phyloP scores from a whole-genome alignment of 345 rosid genomes.

The Gossypium raimondii region DNA sequence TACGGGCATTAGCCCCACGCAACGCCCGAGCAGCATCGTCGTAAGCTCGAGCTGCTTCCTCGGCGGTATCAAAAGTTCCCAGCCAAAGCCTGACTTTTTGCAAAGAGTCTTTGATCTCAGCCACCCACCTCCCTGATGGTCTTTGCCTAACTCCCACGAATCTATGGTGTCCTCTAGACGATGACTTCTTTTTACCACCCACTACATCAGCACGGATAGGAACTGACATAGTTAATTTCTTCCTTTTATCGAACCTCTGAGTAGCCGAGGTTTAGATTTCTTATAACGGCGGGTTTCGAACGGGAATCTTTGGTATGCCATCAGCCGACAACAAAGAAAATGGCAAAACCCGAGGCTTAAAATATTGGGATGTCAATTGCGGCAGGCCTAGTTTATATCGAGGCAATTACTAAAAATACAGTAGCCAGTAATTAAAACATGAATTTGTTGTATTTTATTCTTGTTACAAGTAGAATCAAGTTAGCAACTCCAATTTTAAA shows the following conservation, averaged over 20 bases:
- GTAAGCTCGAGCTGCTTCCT: slow-evolving; percentile 52
- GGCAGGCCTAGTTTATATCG: slow-evolving; percentile 12
- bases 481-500: too few relatives aligned
- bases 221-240: not conserved
- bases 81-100: slow-evolving; percentile 57
- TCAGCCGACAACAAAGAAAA: slow-evolving; percentile 1
- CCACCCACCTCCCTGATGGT: slow-evolving; percentile 59
- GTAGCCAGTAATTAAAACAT: not conserved
- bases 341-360: slow-evolving; percentile 10
- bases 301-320: not conserved
- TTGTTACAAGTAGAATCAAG: too few relatives aligned
- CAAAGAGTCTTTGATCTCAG: slow-evolving; percentile 52
- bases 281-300: not conserved
- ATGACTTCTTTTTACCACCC: slow-evolving; percentile 33
- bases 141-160: slow-evolving; percentile 56
- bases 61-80: slow-evolving; percentile 54
- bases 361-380: not conserved
- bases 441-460: too few relatives aligned
- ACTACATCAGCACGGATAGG: not conserved
- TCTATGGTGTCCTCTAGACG: slow-evolving; percentile 43
- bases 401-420: not conserved
- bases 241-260: not conserved
- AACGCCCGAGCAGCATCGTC: slow-evolving; percentile 50
- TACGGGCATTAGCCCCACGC: slow-evolving; percentile 45
- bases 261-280: not conserved